Conservation (phyloP, 345 rosid genomes). For the Limnanthes douglasii region DNA sequence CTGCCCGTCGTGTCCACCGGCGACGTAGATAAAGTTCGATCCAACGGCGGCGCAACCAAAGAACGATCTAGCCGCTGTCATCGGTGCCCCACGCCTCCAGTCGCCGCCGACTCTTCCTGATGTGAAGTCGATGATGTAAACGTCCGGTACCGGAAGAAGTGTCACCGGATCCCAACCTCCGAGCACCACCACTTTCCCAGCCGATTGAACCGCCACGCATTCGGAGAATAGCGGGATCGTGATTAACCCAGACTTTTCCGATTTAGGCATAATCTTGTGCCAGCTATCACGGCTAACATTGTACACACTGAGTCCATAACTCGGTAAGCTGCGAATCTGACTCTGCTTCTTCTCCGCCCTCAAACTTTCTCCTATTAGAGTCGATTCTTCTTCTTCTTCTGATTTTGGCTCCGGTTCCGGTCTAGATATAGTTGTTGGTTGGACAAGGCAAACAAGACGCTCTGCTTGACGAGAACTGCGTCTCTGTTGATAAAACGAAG, state of each 20-base stretch:
- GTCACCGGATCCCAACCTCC: conserved; percentile 54
- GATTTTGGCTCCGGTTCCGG: conserved; percentile 2
- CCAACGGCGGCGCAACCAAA: conserved; percentile 32
- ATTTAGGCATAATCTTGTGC: conserved; percentile 17
- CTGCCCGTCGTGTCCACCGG: conserved; percentile 54
- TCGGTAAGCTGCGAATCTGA: conserved; percentile 14
- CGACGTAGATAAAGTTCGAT: conserved; percentile 21
- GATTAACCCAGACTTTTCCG: no score
- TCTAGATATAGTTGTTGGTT: conserved; percentile 13
- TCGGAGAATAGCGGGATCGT: conserved; percentile 49
- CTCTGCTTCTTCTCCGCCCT: neutral
- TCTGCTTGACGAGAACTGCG: conserved; percentile 20
- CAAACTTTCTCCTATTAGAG: conserved; percentile 4
- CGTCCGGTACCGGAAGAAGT: conserved; percentile 23
- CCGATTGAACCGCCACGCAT: conserved; percentile 21
- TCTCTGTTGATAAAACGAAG: conserved; percentile 19
- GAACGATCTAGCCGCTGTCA: conserved; percentile 36
- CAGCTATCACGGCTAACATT: conserved; percentile 14
- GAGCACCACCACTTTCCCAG: conserved; percentile 20
- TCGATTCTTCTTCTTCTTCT: neutral
- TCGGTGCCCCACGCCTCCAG: conserved; percentile 31
- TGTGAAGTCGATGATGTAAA: conserved; percentile 23
- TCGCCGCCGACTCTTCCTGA: conserved; percentile 8
- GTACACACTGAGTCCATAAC: conserved; percentile 25
- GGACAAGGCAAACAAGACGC: conserved; percentile 33